Evolutionary conservation across 2,329 filamentous ascomycete species (phyloP), one percentile per base, ranked within the genome.

Genomic region (Ophiostoma himal-ulmi): DNA sequence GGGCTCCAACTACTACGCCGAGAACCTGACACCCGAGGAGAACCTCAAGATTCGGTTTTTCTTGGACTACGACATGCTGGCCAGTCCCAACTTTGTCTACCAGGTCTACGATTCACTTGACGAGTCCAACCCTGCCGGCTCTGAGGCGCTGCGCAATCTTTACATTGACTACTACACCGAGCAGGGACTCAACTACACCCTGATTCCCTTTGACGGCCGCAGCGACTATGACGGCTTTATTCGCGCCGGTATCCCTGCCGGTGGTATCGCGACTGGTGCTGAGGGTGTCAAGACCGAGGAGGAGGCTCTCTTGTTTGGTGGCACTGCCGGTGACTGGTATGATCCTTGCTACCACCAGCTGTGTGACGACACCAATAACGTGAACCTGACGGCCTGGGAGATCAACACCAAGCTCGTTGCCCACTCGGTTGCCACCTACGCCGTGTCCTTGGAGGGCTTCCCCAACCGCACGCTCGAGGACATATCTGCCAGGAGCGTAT

Each of bases 161-260:
- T 93, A 92, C 77, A 81, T 88, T 26, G 82, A 88, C 67, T 93
- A 86, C 83, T 93, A 90, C 80, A 79, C 83, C 72, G 79, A 81
- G 1, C 82, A 88, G 30, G 88, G 83, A 1, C 82, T 88, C 70
- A 88, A 88, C 78, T 89, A 88, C 77, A 90, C 87, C 0, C 87
- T 90, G 71, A 91, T 91, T 37, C 85, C 87, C 1, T 94, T 95
- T 74, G 89, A 93, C 75, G 91, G 91, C 7, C 88, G 91, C 71
- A 92, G 89, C 73, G 92, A 95, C 79, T 94, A 94, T 75, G 90
- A 89, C 68, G 89, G 87, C 1, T 94, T 94, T 81, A 89, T 93
- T 75, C 83, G 86, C 48, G 84, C 86, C 70, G 89, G 89, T 3
- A 92, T 94, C 60, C 89, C 91, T 0, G 87, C 87, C 0, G 91